Percentiles rank a stretch among this genome's conserved stretches.
Conservation (phyloP, 2,329 filamentous ascomycete genomes). For the Tolypocladium pustulatum region DNA sequence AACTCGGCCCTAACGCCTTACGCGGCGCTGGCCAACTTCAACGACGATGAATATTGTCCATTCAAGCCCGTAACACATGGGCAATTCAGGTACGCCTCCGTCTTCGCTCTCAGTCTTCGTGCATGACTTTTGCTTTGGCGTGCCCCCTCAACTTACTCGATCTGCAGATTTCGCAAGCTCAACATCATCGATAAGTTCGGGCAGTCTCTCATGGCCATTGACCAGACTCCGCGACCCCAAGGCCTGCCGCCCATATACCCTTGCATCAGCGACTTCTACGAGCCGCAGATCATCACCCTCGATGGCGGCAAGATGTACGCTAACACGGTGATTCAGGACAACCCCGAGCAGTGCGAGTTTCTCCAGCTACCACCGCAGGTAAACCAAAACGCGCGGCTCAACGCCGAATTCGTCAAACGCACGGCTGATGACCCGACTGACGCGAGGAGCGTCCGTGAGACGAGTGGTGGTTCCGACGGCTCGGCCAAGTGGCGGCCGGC, state of each 20-base stretch:
- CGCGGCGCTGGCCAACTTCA: slow-evolving; percentile 14
- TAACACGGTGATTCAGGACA: slow-evolving; percentile 13
- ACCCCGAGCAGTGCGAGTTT: slow-evolving; percentile 17
- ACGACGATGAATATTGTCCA: slow-evolving; percentile 11
- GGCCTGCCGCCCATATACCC: slow-evolving; percentile 16
- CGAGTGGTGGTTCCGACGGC: too few species aligned
- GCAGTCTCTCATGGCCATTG: slow-evolving; percentile 23
- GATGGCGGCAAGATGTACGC: slow-evolving; percentile 6
- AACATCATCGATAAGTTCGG: slow-evolving; percentile 41
- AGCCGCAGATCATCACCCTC: slow-evolving; percentile 12
- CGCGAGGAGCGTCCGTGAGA: too few species aligned
- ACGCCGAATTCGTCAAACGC: slow-evolving; percentile 19
- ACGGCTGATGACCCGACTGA: background rate
- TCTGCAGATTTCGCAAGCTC: slow-evolving; percentile 26
- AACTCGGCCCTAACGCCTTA: slow-evolving; percentile 24
- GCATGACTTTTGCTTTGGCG: too few species aligned
- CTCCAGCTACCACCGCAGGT: slow-evolving; percentile 29
- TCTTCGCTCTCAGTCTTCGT: too few species aligned
- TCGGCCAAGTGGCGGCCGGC: slow-evolving; percentile 6
- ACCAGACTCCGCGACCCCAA: slow-evolving; percentile 10
- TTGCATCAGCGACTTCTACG: slow-evolving; percentile 23
- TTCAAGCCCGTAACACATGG: slow-evolving; percentile 38
- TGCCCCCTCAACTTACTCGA: too few species aligned
- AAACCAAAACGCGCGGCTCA: slow-evolving; percentile 27
- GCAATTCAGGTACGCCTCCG: slow-evolving; percentile 21